Conservation (phyloP, 139 green algal species). For the Micractinium conductrix region DNA sequence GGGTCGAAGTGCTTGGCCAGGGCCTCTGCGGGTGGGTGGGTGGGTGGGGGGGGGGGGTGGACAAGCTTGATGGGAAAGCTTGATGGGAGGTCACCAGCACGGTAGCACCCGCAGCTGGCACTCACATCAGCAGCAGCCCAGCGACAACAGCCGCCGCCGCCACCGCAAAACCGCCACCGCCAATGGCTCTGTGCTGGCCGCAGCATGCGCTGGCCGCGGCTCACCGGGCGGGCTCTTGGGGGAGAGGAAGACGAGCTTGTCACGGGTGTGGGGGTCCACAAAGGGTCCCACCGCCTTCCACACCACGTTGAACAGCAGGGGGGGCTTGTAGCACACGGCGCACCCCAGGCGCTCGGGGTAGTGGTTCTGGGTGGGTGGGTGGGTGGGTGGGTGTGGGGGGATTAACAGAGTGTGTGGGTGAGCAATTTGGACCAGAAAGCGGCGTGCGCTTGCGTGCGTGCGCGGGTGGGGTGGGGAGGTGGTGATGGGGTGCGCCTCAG, state of each 20-base stretch:
- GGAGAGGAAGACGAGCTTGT: slow-evolving; percentile 78
- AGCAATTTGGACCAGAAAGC: no score
- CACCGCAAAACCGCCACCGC: no score
- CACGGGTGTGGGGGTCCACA: slow-evolving; percentile 73
- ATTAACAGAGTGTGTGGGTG: no score
- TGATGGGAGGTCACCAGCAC: not conserved
- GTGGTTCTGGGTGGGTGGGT: slow-evolving; percentile 79
- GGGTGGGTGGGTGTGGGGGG: not conserved
- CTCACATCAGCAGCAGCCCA: no score
- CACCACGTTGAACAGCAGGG: slow-evolving; percentile 75
- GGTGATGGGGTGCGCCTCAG: no score
- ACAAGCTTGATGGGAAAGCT: no score
- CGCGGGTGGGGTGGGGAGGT: no score
- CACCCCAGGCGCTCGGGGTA: slow-evolving; percentile 85
- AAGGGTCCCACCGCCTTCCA: slow-evolving; percentile 78
- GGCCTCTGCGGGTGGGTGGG: not conserved
- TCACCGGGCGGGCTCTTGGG: slow-evolving; percentile 31
- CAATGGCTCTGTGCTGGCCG: no score
- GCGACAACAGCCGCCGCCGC: no score
- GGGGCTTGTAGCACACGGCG: slow-evolving; percentile 78
- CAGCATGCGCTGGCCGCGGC: slow-evolving; percentile 1
- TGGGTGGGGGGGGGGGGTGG: no score
- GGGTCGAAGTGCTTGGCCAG: slow-evolving; percentile 46
- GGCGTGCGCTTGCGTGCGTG: no score
- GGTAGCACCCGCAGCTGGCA: no score